Evolutionary conservation across 176 grass and related monocot species (phyloP).

Genomic region (Zea mays): DNA sequence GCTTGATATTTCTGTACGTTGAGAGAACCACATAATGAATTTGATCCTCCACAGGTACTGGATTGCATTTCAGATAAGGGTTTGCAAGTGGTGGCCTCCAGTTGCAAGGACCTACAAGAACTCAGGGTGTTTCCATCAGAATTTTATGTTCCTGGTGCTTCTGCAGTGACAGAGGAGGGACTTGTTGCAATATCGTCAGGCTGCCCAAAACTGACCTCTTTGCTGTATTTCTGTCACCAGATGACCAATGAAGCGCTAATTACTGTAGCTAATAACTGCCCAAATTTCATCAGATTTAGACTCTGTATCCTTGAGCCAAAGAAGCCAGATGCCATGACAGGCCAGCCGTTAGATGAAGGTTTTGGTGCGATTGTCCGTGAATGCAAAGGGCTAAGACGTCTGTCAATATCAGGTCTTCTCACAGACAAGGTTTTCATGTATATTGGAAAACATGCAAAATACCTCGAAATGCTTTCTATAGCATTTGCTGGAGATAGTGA

Average conservation of each 20-base stretch:
- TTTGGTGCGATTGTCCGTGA: slow-evolving; percentile 75
- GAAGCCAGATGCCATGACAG: slow-evolving; percentile 68
- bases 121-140: slow-evolving; percentile 85
- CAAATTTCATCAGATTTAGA: slow-evolving; percentile 76
- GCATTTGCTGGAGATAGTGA: slow-evolving; percentile 85
- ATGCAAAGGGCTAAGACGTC: slow-evolving; percentile 56
- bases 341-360: slow-evolving; percentile 65
- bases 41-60: slow-evolving; percentile 54
- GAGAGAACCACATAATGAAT: not conserved
- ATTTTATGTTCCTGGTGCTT: slow-evolving; percentile 46
- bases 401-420: slow-evolving; percentile 72
- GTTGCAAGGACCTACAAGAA: slow-evolving; percentile 82
- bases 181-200: slow-evolving; percentile 80
- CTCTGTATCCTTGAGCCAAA: slow-evolving; percentile 68
- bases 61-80: slow-evolving; percentile 82
- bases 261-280: slow-evolving; percentile 72
- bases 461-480: slow-evolving; percentile 86
- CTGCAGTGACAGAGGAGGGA: slow-evolving; percentile 74
- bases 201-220: slow-evolving; percentile 63
- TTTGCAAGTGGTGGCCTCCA: slow-evolving; percentile 66
- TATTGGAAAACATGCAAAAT: slow-evolving; percentile 66
- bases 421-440: slow-evolving; percentile 79
- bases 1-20: not conserved
- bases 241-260: slow-evolving; percentile 88
- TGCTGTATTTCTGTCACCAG: slow-evolving; percentile 85